Base-by-base conservation (phyloP, 169 alveolate genomes). In the Eimeria maxima region DNA sequence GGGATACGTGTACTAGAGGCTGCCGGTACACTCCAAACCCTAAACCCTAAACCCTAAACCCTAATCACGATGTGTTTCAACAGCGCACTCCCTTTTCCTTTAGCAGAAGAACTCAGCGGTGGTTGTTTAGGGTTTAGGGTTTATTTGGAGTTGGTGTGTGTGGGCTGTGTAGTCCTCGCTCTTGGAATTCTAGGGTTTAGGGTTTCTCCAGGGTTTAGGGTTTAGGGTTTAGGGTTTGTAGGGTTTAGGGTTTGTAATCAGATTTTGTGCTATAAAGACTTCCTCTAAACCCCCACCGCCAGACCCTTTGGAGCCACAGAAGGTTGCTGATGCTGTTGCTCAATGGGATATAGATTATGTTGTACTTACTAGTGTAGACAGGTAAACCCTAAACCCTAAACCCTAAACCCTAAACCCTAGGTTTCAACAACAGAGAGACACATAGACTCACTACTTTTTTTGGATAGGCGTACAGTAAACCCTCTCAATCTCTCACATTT, bases 1-100 rank as follows among this genome's bases (percentile, higher is more conserved):
- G 98, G 13, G 98, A 97, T 80, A 97, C 98, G 4, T 97, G 98
- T 90, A 97, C 98, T 50, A 76, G 98, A 67, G 98, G 98, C 55
- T 97, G 98, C 92, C 42, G 55, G 87, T 76, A 76, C 47, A 76
- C 60, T 45, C 45, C 45, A 69, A 69, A 69, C 80, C 80, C 80
- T 69, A 69, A 69, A 69, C 80, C 80, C 80, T 69, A 69, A 69
- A 69, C 80, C 80, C 80, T 69, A 69, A 69, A 69, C 80, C 80
- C 80, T 69, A 29, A n/a, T 11, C 60, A 14, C 60, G 60, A 53
- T 14, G 1, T 7, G 20, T 53, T 1, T 3, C 16, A 0, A 11
- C 16, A 53, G 60, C 60, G 60, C 16, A 53, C 1, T 53, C 2
- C 2, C 60, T 60, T 24, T 1, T 60, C 20, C 20, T 60, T 5